Percentiles rank a stretch among this genome's conserved stretches.
Conservation (phyloP, 139 green algal species). For the Micractinium conductrix region DNA sequence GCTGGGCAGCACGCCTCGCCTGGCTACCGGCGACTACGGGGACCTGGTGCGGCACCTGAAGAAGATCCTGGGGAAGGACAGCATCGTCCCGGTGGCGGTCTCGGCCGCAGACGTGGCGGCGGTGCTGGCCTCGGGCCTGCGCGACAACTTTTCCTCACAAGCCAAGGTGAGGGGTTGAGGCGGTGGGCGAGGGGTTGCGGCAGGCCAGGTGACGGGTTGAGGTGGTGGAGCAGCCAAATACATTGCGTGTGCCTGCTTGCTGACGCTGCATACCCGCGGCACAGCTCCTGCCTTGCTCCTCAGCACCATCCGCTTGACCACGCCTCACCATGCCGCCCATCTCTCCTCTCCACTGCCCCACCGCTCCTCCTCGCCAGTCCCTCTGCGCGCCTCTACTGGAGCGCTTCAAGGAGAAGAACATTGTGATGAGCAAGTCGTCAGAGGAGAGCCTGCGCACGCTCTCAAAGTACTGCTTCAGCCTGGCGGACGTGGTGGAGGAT, state of each 20-base stretch:
- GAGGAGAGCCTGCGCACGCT: constrained; percentile 64
- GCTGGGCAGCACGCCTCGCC: constrained; percentile 5
- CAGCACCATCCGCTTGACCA: too few relatives aligned
- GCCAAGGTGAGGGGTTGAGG: constrained; percentile 49
- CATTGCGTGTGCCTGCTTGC: background rate
- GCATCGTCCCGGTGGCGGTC: constrained; percentile 80
- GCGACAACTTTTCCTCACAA: constrained; percentile 61
- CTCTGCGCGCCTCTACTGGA: constrained; percentile 73
- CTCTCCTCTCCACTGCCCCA: too few relatives aligned
- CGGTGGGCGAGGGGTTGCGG: background rate
- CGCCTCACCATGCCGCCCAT: background rate
- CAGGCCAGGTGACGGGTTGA: too few relatives aligned
- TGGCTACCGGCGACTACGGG: constrained; percentile 48
- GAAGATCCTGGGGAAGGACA: constrained; percentile 88
- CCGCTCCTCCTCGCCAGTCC: background rate
- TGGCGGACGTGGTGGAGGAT: constrained; percentile 78
- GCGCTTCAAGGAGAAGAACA: constrained; percentile 89
- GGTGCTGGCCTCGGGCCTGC: constrained; percentile 58
- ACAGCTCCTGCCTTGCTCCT: background rate
- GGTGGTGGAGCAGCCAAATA: background rate
- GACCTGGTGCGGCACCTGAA: constrained; percentile 64
- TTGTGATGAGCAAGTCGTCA: constrained; percentile 63
- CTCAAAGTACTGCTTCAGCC: constrained; percentile 67
- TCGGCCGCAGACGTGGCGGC: constrained; percentile 58
- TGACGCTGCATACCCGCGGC: background rate